These are phyloP conservation scores for Aspergillus tanneri DNA, from an alignment of 2,329 filamentous ascomycete species.

Conservation along the genomic window DNA sequence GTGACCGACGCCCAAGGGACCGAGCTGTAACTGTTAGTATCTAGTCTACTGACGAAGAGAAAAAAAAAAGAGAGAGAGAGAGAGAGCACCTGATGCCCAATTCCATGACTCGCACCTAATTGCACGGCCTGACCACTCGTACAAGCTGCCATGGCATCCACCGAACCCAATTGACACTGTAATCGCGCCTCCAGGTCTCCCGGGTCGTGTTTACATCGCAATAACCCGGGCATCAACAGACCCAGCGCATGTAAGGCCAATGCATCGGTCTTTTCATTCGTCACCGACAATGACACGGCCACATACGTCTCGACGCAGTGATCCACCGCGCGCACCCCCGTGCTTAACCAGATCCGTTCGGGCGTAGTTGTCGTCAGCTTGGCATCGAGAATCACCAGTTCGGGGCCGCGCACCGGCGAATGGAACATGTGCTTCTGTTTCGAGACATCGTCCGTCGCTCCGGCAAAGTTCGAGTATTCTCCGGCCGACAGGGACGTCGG, in stretches of 20 bases:
- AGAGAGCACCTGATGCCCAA: slow-evolving; percentile 50
- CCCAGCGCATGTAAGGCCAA: slow-evolving; percentile 42
- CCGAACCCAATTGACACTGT: slow-evolving; percentile 52
- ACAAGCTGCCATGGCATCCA: slow-evolving; percentile 53
- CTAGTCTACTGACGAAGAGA: background rate
- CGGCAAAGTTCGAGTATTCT: slow-evolving; percentile 44
- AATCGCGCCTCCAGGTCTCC: slow-evolving; percentile 46
- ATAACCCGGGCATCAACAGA: slow-evolving; percentile 44
- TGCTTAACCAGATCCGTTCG: slow-evolving; percentile 48
- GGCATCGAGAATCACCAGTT: slow-evolving; percentile 59
- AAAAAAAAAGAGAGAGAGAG: slow-evolving; percentile 7
- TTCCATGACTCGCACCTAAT: slow-evolving; percentile 53
- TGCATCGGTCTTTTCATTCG: slow-evolving; percentile 36
- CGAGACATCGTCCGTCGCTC: slow-evolving; percentile 39
- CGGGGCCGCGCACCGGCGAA: slow-evolving; percentile 43
- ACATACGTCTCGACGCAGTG: slow-evolving; percentile 59
- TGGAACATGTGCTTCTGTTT: slow-evolving; percentile 40
- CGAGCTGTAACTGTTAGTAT: slow-evolving; percentile 35
- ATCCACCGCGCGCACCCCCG: slow-evolving; percentile 57
- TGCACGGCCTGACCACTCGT: slow-evolving; percentile 40
- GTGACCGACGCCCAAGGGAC: slow-evolving; percentile 58
- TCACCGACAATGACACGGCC: slow-evolving; percentile 35
- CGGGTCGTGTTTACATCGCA: slow-evolving; percentile 41
- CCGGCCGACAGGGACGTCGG: slow-evolving; percentile 46
- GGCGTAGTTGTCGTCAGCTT: slow-evolving; percentile 57